These are phyloP conservation scores for Aspergillus neoniger DNA, from an alignment of 2,329 filamentous ascomycete genomes.

Conservation along the genomic window DNA sequence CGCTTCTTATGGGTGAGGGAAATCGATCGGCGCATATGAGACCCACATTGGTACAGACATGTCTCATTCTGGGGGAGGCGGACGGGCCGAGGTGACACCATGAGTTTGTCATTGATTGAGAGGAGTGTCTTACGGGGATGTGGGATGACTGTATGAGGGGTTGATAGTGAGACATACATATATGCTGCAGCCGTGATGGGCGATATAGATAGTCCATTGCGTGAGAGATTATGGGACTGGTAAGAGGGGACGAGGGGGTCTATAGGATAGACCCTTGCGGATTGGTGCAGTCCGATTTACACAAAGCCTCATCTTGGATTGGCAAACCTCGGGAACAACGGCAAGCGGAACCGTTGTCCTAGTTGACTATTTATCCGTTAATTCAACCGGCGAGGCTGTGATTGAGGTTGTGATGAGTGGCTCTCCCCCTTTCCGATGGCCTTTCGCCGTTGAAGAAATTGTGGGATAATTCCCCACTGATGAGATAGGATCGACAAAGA, in stretches of 20 bases:
- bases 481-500: not conserved
- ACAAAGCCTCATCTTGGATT: not conserved
- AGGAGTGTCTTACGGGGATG: not conserved
- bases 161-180: not conserved
- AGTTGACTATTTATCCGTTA: not conserved
- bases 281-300: not conserved
- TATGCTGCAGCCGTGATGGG: not conserved
- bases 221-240: no score
- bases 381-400: not conserved
- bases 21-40: not conserved
- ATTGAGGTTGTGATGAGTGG: not conserved
- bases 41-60: not conserved
- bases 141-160: not conserved
- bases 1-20: not conserved
- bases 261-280: not conserved
- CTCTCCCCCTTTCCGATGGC: not conserved
- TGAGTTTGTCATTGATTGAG: not conserved
- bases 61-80: not conserved
- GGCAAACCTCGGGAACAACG: not conserved
- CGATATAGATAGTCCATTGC: not conserved
- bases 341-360: not conserved
- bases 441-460: not conserved
- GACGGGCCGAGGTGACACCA: not conserved
- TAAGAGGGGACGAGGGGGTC: not conserved
- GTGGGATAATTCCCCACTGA: not conserved